Base-by-base conservation (phyloP, 768 basidiomycete genomes). In the Lactarius evosmus region DNA sequence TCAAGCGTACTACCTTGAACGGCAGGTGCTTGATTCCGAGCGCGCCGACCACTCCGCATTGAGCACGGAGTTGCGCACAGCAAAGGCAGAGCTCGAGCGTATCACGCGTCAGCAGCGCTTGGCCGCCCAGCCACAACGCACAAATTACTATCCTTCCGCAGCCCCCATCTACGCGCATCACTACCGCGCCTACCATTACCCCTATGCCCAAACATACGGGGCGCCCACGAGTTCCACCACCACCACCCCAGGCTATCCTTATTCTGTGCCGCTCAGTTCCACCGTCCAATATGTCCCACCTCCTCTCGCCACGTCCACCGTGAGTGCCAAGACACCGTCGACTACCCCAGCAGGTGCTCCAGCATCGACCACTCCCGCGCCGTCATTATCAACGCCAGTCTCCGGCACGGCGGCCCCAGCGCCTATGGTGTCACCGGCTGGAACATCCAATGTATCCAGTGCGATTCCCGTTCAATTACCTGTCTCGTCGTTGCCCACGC, bases 391-490 rank as follows among this genome's bases (percentile, higher is more conserved):
- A n/a, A 60, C 74, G n/a, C 55, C 74, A 19, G 64, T 76, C 30
- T 69, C 74, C 14, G 67, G 76, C 32, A 66, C 78, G 2, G 76
- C 80, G 32, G 60, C 67, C 8, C 50, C 68, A 3, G 66, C 68
- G 1, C 49, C 63, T 25, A 32, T 53, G 9, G 16, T 29, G 25
- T 60, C 62, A 16, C 9, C 38, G 22, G n/a, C 56, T 6, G 49
- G 34, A 16, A 27, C 30, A 3, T 44, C 53, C 29, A 59, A 53
- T 41, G 68, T 27, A 3, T 56, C 53, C 29, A 59, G 58, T 36
- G 67, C 80, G 16, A 79, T 83, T 54, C 88, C 91, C 4, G 85
- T 93, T 0, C 85, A 90, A 63, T 78, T 93, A 34, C 88, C 90
- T 19, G 83, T 87, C 1, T 76, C 79, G 12, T 80, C 80, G 4